phyloP scores from a whole-genome alignment of 2,329 filamentous ascomycete genomes.

The Annulohypoxylon truncatum region DNA sequence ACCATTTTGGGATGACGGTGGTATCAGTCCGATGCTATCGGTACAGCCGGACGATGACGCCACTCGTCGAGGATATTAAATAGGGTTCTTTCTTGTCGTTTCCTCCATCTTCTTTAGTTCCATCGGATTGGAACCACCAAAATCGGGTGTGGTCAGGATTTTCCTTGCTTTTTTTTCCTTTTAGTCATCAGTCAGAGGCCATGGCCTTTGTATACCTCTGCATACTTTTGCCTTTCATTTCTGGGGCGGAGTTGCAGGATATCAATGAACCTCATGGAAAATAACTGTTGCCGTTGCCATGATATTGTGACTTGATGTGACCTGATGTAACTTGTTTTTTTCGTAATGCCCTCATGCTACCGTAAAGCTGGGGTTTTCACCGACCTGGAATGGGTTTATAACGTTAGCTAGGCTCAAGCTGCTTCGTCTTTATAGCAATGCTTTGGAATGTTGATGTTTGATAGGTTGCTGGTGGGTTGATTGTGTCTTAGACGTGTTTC shows the following conservation, averaged over 20 bases:
- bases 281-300: neutral
- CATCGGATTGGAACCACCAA: neutral
- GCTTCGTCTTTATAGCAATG: conserved; percentile 1
- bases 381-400: neutral
- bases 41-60: conserved; percentile 43
- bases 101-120: conserved; percentile 10
- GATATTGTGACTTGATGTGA: neutral
- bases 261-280: conserved; percentile 6
- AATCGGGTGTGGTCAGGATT: conserved; percentile 21
- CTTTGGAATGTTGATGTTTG: neutral
- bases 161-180: conserved; percentile 20
- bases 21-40: conserved; percentile 46
- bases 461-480: neutral
- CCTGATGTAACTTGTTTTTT: neutral
- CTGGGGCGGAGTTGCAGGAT: neutral
- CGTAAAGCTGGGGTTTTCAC: neutral
- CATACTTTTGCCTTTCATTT: neutral
- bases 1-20: conserved; percentile 41
- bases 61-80: conserved; percentile 40
- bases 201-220: neutral
- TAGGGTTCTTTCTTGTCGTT: conserved; percentile 42
- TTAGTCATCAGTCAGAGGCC: neutral
- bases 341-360: neutral
- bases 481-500: neutral
- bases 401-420: neutral